These are phyloP conservation scores for Paraphoma sp. DNA, from an alignment of 2,329 filamentous ascomycete species.

Conservation along the genomic window DNA sequence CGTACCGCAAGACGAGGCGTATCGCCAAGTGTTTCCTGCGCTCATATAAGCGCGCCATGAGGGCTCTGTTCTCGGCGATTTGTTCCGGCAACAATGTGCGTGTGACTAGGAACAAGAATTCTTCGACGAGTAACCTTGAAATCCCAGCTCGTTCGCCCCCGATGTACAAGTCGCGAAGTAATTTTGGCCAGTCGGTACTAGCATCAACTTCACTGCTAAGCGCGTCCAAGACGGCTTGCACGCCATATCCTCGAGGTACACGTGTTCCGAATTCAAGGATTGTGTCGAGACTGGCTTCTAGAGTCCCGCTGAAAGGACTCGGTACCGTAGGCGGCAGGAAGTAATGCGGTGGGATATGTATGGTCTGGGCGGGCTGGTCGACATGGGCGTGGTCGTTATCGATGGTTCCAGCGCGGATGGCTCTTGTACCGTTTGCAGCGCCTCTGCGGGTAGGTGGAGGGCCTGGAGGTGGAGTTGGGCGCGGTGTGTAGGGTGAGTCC, in stretches of 20 bases:
- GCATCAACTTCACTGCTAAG: not conserved
- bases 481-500: constrained; percentile 4
- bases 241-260: not conserved
- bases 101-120: constrained; percentile 31
- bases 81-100: constrained; percentile 35
- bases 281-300: constrained; percentile 30
- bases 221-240: constrained; percentile 11
- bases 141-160: constrained; percentile 18
- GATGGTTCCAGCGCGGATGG: not conserved
- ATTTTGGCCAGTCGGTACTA: not conserved
- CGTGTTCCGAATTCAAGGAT: constrained; percentile 18
- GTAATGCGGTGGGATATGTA: constrained; percentile 10
- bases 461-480: constrained; percentile 1
- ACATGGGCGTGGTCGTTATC: not conserved
- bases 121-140: constrained; percentile 10
- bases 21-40: constrained; percentile 24
- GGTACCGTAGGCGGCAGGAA: constrained; percentile 26
- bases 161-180: constrained; percentile 5
- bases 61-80: constrained; percentile 27
- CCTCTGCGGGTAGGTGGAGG: not conserved
- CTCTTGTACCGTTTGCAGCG: constrained; percentile 1
- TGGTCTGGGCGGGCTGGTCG: constrained; percentile 10
- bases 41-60: constrained; percentile 27
- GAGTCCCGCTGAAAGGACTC: constrained; percentile 28
- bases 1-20: constrained; percentile 31